Evolutionary conservation across 176 grass and related monocot species (phyloP).

Genomic region (Tillandsia fasciculata): DNA sequence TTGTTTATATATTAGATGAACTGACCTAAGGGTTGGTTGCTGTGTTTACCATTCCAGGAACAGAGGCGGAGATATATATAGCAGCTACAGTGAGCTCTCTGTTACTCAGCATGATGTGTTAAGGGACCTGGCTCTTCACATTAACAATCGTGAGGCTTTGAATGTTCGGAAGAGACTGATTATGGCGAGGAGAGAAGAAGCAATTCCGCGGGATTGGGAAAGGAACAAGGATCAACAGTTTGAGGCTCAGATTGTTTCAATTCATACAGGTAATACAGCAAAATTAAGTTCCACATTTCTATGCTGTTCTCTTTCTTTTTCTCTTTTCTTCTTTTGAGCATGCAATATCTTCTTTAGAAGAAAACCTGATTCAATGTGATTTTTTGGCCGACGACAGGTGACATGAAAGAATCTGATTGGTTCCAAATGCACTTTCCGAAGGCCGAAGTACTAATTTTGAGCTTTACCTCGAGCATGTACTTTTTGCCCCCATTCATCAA

Average conservation of each 20-base stretch:
- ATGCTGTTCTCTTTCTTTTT: background rate
- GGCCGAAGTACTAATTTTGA: constrained; percentile 93
- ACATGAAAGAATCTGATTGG: constrained; percentile 95
- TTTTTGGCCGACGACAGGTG: constrained; percentile 46
- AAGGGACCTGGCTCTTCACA: constrained; percentile 89
- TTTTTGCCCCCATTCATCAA: constrained; percentile 67
- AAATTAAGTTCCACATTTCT: background rate
- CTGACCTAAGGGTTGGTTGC: background rate
- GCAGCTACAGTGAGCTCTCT: constrained; percentile 68
- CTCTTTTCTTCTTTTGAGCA: background rate
- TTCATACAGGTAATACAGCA: constrained; percentile 70
- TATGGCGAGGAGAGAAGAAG: constrained; percentile 86
- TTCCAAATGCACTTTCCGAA: constrained; percentile 88
- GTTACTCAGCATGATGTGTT: constrained; percentile 93
- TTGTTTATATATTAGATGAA: background rate
- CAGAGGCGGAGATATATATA: constrained; percentile 87
- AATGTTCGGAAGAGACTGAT: constrained; percentile 49
- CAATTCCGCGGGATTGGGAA: constrained; percentile 70
- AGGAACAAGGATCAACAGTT: constrained; percentile 58
- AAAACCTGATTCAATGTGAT: background rate
- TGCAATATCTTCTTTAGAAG: constrained; percentile 4
- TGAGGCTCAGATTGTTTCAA: constrained; percentile 92
- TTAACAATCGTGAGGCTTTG: constrained; percentile 45
- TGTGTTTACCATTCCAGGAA: constrained; percentile 36
- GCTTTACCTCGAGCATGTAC: constrained; percentile 61